Evolutionary conservation across 495 filamentous ascomycete genomes (phyloP), one percentile per base, ranked within the genome.

Genomic region (Aspergillus funiculosus): DNA sequence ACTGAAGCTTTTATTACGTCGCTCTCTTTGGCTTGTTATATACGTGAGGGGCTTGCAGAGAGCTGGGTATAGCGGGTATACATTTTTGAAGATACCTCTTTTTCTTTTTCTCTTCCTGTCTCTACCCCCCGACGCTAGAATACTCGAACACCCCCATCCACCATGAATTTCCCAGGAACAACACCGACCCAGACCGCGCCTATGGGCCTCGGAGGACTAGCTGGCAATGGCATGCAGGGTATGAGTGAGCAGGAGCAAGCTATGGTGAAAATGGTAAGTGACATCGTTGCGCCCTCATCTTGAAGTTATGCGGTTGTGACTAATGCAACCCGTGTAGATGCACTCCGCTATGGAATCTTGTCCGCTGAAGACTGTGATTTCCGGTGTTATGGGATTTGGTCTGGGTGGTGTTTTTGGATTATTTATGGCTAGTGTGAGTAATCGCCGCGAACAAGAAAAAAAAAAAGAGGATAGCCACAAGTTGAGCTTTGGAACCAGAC

Each of bases 381-480:
- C 86, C 1, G 91, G 89, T 27, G 83, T 76, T 13, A 88, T 88
- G 73, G 90, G 90, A 8, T 95, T 95, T 58, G 90, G 80, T 20
- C 80, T 96, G 29, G 90, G 90, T 41, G 91, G 88, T 53, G 66
- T 87, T n/a, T 95, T 96, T 53, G 90, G 90, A 37, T 71, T 96
- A 49, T 95, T 96, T 66, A 95, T 95, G 88, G 88, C 90, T 42
- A 86, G 83, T 62, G 84, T 90, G 77, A 46, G 82, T 74, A 14
- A n/a, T n/a, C n/a, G n/a, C n/a, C n/a, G n/a, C n/a, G n/a, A n/a
- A n/a, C n/a, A n/a, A n/a, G n/a, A n/a, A n/a, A n/a, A n/a, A n/a
- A n/a, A n/a, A n/a, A n/a, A n/a, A n/a, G n/a, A n/a, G n/a, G n/a
- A n/a, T n/a, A n/a, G n/a, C n/a, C n/a, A n/a, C n/a, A n/a, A n/a